Conservation (phyloP, 352 stramenopile genomes). For the Globisporangium alternatum region DNA sequence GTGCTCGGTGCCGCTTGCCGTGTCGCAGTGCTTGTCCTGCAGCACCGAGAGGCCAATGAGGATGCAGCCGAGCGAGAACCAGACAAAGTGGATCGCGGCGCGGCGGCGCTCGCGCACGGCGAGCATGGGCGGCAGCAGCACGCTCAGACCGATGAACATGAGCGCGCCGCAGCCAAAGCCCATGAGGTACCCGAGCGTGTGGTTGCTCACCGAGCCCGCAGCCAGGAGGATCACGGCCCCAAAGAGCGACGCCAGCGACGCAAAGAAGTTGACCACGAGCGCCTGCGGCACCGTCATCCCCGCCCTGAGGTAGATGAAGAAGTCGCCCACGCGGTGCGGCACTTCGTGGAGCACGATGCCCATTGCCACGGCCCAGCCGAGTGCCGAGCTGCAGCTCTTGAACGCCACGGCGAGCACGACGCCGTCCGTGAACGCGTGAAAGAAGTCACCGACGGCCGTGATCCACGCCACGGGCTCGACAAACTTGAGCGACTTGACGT, state of each 20-base stretch:
- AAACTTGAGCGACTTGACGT: constrained; percentile 14
- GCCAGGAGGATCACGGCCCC: constrained; percentile 17
- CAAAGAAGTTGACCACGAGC: constrained; percentile 20
- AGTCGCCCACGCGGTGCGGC: constrained; percentile 23
- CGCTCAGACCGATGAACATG: constrained; percentile 16
- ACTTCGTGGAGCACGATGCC: constrained; percentile 26
- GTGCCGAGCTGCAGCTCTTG: constrained; percentile 21
- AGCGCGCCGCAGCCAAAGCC: constrained; percentile 18
- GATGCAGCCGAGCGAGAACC: constrained; percentile 18
- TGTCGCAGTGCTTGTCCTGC: constrained; percentile 19
- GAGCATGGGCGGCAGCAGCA: constrained; percentile 19
- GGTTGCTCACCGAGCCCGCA: constrained; percentile 17
- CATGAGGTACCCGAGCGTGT: constrained; percentile 29
- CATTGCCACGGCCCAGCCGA: constrained; percentile 21
- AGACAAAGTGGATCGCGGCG: constrained; percentile 15
- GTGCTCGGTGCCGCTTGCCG: background rate
- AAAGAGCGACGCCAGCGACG: constrained; percentile 21
- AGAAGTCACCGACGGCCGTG: constrained; percentile 24
- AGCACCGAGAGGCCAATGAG: constrained; percentile 19
- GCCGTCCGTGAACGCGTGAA: constrained; percentile 24
- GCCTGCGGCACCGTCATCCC: constrained; percentile 19
- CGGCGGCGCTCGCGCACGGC: constrained; percentile 13
- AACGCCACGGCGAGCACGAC: constrained; percentile 23
- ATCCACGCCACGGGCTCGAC: constrained; percentile 25
- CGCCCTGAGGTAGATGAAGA: constrained; percentile 25